These are phyloP conservation scores for Protomyces gravidus DNA, from an alignment of 1,139 yeast species.

Conservation along the genomic window DNA sequence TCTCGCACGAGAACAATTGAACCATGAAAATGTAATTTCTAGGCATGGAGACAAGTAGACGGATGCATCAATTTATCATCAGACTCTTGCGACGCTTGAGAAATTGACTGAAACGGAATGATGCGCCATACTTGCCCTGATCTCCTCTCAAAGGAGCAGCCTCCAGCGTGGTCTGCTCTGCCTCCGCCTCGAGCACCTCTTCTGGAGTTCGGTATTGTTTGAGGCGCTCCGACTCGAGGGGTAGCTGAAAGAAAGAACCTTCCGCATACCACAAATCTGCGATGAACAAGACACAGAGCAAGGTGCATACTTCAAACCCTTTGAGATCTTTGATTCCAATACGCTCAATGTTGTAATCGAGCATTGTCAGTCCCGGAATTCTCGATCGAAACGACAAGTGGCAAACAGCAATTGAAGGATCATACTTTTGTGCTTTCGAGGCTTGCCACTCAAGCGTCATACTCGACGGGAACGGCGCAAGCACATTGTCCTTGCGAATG, in stretches of 20 bases:
- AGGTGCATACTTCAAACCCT: background rate
- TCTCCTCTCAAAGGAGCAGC: background rate
- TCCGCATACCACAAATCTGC: conserved; percentile 1
- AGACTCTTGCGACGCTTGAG: background rate
- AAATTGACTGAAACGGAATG: background rate
- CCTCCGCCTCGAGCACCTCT: background rate
- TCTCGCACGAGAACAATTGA: too few species aligned
- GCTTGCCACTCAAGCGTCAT: background rate
- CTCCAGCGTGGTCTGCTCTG: background rate
- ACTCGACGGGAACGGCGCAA: background rate
- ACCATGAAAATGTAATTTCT: too few species aligned
- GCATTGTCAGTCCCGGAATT: background rate
- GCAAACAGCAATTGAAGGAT: background rate
- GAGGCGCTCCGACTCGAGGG: background rate
- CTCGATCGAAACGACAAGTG: background rate
- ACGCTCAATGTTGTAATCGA: background rate
- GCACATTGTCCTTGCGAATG: background rate
- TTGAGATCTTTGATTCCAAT: background rate
- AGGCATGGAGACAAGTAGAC: too few species aligned
- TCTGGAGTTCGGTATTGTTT: background rate
- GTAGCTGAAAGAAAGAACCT: background rate
- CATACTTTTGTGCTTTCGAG: background rate
- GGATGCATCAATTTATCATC: background rate
- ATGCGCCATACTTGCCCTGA: background rate
- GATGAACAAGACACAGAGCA: background rate